Percentiles rank a stretch among this genome's conserved stretches.
phyloP scores from a whole-genome alignment of 2,329 filamentous ascomycete genomes.

The Hymenoscyphus occultus region DNA sequence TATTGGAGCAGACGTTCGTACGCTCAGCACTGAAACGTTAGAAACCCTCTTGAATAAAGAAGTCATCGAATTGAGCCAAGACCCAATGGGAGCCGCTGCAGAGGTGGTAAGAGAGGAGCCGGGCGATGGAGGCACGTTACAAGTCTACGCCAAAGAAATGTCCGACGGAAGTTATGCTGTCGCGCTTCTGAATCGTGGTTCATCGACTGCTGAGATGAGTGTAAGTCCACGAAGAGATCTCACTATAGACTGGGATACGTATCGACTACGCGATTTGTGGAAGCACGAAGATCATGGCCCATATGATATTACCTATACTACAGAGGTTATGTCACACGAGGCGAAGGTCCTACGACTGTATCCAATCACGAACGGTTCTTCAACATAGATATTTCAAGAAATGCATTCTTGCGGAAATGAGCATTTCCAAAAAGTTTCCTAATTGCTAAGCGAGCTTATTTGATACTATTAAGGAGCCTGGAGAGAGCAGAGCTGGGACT shows the following conservation, averaged over 20 bases:
- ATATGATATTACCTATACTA: constrained; percentile 25
- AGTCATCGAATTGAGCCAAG: constrained; percentile 39
- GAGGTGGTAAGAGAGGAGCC: constrained; percentile 14
- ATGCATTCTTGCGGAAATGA: not conserved
- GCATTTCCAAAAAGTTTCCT: not conserved
- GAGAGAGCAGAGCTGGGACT: too few relatives aligned
- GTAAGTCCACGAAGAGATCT: constrained; percentile 24
- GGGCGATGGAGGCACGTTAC: constrained; percentile 10
- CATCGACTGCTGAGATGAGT: constrained; percentile 23
- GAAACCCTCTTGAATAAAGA: constrained; percentile 32
- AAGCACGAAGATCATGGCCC: constrained; percentile 24
- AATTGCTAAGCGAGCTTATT: not conserved
- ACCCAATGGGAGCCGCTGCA: constrained; percentile 31
- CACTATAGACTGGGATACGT: constrained; percentile 21
- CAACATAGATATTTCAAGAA: not conserved
- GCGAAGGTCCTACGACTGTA: constrained; percentile 24
- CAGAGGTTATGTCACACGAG: constrained; percentile 26
- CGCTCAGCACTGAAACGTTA: constrained; percentile 16
- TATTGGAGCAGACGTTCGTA: constrained; percentile 27
- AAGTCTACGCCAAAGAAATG: constrained; percentile 26
- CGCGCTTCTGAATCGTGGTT: constrained; percentile 24
- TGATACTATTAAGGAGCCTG: not conserved
- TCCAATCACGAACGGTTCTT: constrained; percentile 2
- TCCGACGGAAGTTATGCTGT: constrained; percentile 25
- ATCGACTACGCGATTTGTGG: constrained; percentile 25